phyloP scores from a whole-genome alignment of 129 eudicot species.

The Centrapalus pauciflorus region DNA sequence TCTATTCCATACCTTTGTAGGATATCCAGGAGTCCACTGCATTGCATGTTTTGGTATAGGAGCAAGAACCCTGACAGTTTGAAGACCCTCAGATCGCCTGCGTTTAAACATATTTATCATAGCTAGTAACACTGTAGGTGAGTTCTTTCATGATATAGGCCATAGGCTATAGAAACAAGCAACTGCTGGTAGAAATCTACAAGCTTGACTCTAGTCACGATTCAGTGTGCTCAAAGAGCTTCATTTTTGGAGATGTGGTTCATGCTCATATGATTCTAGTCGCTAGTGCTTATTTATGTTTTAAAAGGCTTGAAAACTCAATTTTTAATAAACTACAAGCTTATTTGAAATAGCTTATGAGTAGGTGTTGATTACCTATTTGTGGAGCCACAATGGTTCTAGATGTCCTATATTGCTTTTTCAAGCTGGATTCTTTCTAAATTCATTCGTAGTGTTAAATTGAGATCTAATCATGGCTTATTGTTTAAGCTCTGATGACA shows the following conservation, averaged over 20 bases:
- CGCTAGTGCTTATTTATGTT: too few relatives aligned
- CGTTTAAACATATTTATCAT: conserved; percentile 9
- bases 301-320: too few relatives aligned
- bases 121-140: not conserved
- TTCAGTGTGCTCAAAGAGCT: not conserved
- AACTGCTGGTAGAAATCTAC: not conserved
- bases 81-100: conserved; percentile 94
- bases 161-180: not conserved
- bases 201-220: not conserved
- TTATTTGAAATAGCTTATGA: too few relatives aligned
- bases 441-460: not conserved
- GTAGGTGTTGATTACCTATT: too few relatives aligned
- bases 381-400: not conserved
- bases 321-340: too few relatives aligned
- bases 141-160: too few relatives aligned
- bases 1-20: conserved; percentile 63
- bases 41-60: conserved; percentile 80
- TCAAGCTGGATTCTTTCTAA: not conserved
- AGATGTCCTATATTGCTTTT: not conserved
- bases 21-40: conserved; percentile 83
- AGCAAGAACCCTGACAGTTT: conserved; percentile 79
- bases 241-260: not conserved
- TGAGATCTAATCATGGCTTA: not conserved
- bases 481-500: too few relatives aligned
- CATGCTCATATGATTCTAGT: not conserved